These are phyloP conservation scores for Coemansia sp. DNA, from an alignment of 192 early-diverging fungal genomes.

Conservation along the genomic window DNA sequence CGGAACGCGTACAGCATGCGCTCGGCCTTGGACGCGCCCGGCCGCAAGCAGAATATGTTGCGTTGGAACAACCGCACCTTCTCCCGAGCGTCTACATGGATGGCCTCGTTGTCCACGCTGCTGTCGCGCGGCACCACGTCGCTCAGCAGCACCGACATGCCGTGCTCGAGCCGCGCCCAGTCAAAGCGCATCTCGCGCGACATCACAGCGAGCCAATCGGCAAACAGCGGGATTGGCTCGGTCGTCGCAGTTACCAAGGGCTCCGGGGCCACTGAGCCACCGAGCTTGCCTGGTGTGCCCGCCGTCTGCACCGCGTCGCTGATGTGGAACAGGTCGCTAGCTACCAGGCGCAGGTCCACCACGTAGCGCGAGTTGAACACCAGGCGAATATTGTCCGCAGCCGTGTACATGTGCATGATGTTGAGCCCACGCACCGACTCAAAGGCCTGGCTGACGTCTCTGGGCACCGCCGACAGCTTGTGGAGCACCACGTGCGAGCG, in stretches of 20 bases:
- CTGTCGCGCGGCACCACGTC: background rate
- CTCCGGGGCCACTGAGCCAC: slow-evolving; percentile 10
- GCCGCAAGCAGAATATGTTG: slow-evolving; percentile 29
- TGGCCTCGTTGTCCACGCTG: background rate
- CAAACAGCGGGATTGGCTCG: slow-evolving; percentile 47
- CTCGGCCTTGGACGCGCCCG: slow-evolving; percentile 30
- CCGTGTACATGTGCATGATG: slow-evolving; percentile 50
- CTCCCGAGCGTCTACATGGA: background rate
- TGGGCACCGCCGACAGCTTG: slow-evolving; percentile 10
- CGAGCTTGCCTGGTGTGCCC: slow-evolving; percentile 2
- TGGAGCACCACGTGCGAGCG: slow-evolving; percentile 27
- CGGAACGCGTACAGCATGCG: slow-evolving; percentile 24
- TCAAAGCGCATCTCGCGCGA: slow-evolving; percentile 29
- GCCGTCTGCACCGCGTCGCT: slow-evolving; percentile 31
- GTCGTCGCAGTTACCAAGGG: slow-evolving; percentile 37
- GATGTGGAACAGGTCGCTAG: slow-evolving; percentile 30
- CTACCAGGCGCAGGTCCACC: slow-evolving; percentile 41
- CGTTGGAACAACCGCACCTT: slow-evolving; percentile 29
- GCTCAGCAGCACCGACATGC: slow-evolving; percentile 7
- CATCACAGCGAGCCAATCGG: slow-evolving; percentile 40
- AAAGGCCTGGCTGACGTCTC: slow-evolving; percentile 18
- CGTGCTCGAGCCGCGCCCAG: slow-evolving; percentile 32
- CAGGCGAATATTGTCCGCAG: slow-evolving; percentile 41
- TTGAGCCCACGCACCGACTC: slow-evolving; percentile 27
- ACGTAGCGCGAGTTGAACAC: slow-evolving; percentile 49